phyloP scores from a whole-genome alignment of 2,329 filamentous ascomycete species.

The Cytospora schulzeri region DNA sequence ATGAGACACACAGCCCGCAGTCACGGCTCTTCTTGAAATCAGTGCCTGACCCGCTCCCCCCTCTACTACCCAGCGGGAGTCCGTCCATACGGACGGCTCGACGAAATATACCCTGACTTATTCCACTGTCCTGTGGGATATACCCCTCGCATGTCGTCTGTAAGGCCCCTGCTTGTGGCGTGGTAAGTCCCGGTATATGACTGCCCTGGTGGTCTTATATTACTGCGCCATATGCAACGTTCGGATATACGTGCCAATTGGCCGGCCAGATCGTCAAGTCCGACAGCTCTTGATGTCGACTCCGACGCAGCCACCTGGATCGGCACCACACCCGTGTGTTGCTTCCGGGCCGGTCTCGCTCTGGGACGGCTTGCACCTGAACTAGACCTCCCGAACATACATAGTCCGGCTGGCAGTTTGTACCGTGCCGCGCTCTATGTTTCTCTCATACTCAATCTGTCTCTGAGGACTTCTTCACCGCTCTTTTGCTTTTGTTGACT shows the following conservation, averaged over 20 bases:
- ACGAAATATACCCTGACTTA: not conserved
- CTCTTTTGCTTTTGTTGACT: not conserved
- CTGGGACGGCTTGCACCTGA: not conserved
- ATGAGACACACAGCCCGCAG: not conserved
- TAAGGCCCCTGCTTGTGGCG: not conserved
- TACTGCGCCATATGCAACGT: not conserved
- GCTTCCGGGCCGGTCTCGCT: not conserved
- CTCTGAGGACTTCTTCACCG: not conserved
- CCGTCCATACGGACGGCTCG: not conserved
- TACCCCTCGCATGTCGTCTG: not conserved
- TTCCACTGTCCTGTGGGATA: not conserved
- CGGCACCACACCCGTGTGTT: too few relatives aligned
- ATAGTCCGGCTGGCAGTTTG: not conserved
- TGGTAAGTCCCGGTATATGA: not conserved
- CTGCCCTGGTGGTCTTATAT: not conserved
- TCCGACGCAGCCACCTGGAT: not conserved
- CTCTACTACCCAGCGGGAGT: not conserved
- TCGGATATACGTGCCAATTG: not conserved
- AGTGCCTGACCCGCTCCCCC: not conserved
- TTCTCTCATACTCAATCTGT: not conserved
- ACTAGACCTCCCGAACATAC: not conserved
- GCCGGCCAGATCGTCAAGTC: not conserved
- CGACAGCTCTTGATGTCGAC: not conserved
- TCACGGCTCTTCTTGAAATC: not conserved
- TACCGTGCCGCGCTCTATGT: not conserved